Percentiles rank a stretch among this genome's conserved stretches.
These are phyloP conservation scores for Pythium oligandrum DNA, from an alignment of 352 stramenopile species.

Conservation along the genomic window DNA sequence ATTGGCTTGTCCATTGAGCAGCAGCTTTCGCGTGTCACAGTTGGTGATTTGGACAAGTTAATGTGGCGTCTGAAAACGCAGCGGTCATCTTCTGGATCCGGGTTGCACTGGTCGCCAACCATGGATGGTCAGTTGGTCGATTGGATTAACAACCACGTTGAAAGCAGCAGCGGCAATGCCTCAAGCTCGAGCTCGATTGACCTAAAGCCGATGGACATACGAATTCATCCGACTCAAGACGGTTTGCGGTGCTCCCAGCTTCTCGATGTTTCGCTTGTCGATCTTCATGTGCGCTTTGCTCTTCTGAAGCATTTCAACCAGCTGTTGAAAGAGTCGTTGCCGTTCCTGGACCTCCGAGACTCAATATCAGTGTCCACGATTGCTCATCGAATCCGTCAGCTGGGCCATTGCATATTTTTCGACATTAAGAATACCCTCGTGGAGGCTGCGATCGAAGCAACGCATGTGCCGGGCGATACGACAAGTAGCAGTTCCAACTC, in stretches of 20 bases:
- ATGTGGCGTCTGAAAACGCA: constrained; percentile 13
- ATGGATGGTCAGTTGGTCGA: constrained; percentile 86
- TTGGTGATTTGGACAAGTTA: constrained; percentile 33
- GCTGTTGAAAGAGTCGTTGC: constrained; percentile 57
- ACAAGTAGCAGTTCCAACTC: constrained; percentile 52
- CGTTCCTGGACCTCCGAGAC: constrained; percentile 74
- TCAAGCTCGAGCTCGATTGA: constrained; percentile 39
- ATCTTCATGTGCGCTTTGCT: constrained; percentile 71
- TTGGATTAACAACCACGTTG: constrained; percentile 81
- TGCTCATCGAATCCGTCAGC: constrained; percentile 53
- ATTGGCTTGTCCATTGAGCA: constrained; percentile 57
- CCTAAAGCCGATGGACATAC: constrained; percentile 66
- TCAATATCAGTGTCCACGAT: constrained; percentile 68
- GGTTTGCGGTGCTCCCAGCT: constrained; percentile 68
- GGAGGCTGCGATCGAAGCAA: constrained; percentile 78
- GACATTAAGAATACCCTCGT: constrained; percentile 80
- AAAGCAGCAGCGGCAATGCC: constrained; percentile 26
- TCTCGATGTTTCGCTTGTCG: constrained; percentile 43
- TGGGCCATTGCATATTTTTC: constrained; percentile 87
- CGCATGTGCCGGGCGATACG: constrained; percentile 44
- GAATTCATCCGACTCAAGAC: constrained; percentile 62
- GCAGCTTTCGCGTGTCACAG: constrained; percentile 45
- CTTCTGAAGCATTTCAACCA: constrained; percentile 83
- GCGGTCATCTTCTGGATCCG: not conserved
- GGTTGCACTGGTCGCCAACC: constrained; percentile 35